Conservation (phyloP, 176 grass and related monocot genomes). For the Eleusine indica region DNA sequence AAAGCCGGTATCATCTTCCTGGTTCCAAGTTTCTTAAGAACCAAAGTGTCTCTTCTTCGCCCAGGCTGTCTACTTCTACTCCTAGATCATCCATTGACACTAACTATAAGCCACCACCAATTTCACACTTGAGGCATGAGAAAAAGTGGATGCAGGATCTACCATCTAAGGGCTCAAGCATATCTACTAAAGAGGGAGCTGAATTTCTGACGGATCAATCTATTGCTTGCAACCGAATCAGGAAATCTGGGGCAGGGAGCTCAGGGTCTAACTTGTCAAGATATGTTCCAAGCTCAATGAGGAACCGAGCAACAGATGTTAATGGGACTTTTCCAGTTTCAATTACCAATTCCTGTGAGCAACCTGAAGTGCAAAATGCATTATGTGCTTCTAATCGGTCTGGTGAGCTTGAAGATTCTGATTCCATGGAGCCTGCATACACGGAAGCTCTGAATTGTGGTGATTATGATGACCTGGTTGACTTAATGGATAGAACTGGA, state of each 20-base stretch:
- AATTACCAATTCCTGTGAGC: constrained; percentile 38
- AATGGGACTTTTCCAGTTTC: constrained; percentile 42
- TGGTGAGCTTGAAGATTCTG: constrained; percentile 49
- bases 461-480: constrained; percentile 60
- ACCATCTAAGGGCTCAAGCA: constrained; percentile 51
- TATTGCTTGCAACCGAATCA: constrained; percentile 31
- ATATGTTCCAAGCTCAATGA: constrained; percentile 45
- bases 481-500: constrained; percentile 92
- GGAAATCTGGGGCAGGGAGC: constrained; percentile 32
- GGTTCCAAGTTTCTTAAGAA: constrained; percentile 73
- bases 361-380: constrained; percentile 35
- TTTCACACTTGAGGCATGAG: constrained; percentile 63
- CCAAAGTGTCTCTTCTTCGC: constrained; percentile 68
- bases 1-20: constrained; percentile 61
- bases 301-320: constrained; percentile 15
- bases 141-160: constrained; percentile 57
- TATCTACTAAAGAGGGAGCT: constrained; percentile 42
- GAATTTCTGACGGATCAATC: constrained; percentile 40
- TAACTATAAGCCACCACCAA: constrained; percentile 56
- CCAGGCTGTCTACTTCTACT: constrained; percentile 62
- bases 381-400: constrained; percentile 36
- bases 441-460: constrained; percentile 59
- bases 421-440: constrained; percentile 76
- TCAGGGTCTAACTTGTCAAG: constrained; percentile 38
- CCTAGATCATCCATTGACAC: constrained; percentile 64